Conservation (phyloP, 2,329 filamentous ascomycete genomes). For the Colletotrichum sp. region DNA sequence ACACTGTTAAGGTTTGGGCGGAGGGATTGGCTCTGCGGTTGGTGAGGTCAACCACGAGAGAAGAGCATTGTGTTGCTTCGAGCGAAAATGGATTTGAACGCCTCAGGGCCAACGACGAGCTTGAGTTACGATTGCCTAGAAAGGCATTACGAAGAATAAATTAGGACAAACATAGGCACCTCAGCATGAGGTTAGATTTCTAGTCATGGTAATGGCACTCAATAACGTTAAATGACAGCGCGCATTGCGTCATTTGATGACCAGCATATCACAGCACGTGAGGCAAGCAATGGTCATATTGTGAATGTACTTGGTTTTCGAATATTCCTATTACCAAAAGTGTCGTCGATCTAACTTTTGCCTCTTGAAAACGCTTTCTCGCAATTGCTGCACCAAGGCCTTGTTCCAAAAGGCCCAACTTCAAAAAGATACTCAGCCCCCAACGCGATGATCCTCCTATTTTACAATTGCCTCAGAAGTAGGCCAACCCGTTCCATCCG, state of each 20-base stretch:
- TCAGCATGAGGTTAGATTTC: not conserved
- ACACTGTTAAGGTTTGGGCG: not conserved
- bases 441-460: not conserved
- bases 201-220: not conserved
- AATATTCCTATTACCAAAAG: not conserved
- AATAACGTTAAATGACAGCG: not conserved
- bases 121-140: not conserved
- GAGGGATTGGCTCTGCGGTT: not conserved
- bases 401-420: not conserved
- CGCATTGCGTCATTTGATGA: not conserved
- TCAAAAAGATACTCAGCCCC: not conserved
- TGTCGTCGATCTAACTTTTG: not conserved
- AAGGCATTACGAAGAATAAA: not conserved
- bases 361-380: not conserved
- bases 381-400: not conserved
- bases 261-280: not conserved
- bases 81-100: not conserved
- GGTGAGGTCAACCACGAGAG: not conserved
- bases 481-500: conserved; percentile 67
- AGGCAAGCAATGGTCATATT: not conserved
- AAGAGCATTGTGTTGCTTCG: not conserved
- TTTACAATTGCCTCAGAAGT: conserved; percentile 40
- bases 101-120: not conserved
- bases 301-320: not conserved
- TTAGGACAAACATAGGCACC: not conserved